phyloP scores from a whole-genome alignment of 805 yeast genomes.

The Sugiyamaella chiloensis region DNA sequence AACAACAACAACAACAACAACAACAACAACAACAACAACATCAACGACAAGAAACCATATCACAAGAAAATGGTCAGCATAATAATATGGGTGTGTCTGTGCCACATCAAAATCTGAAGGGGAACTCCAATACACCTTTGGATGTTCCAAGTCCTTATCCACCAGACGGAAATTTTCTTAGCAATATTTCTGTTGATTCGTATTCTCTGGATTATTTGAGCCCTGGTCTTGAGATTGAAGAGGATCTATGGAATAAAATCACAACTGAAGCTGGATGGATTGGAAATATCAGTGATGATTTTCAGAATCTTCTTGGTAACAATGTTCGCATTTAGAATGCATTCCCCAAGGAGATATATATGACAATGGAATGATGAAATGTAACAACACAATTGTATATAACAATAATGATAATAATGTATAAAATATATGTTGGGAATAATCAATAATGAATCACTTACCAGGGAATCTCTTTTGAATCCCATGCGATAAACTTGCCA shows the following conservation, averaged over 20 bases:
- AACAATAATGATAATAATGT: background rate
- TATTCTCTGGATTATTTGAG: background rate
- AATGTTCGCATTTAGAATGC: background rate
- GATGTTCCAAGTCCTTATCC: background rate
- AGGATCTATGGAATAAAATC: slow-evolving; percentile 22
- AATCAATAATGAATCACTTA: no score
- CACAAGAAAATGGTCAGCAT: no score
- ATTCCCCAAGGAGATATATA: no score
- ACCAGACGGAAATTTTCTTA: background rate
- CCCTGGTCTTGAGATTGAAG: slow-evolving; percentile 12
- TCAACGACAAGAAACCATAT: no score
- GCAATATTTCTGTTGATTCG: background rate
- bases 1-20: background rate
- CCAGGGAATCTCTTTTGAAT: slow-evolving; percentile 15
- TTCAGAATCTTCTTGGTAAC: slow-evolving; percentile 2
- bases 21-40: no score
- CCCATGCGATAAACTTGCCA: slow-evolving; percentile 23
- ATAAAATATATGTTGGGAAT: no score
- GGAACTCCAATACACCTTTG: background rate
- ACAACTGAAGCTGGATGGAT: slow-evolving; percentile 21
- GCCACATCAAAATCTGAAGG: background rate
- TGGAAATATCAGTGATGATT: slow-evolving; percentile 22
- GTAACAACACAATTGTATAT: background rate
- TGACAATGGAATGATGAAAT: no score
- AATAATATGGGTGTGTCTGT: no score